Evolutionary conservation across 2,329 filamentous ascomycete species (phyloP), one percentile per base, ranked within the genome.

Genomic region (Penicillium sp.): DNA sequence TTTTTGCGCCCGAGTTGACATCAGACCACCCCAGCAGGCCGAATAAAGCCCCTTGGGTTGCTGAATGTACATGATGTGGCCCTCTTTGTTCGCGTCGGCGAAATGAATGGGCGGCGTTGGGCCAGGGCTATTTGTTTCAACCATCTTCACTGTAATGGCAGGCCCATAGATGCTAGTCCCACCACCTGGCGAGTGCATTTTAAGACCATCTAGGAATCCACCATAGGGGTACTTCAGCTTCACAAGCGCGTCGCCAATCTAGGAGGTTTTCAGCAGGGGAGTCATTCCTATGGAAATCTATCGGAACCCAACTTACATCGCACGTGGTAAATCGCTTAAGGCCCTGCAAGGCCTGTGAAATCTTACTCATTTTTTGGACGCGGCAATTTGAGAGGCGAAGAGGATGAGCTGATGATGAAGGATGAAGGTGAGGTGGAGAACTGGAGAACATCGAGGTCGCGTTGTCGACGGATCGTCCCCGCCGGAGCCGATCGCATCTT

Each of bases 11-110:
- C 55, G 48, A 18, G 50, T 59, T 1, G 56, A 56, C 51, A 56
- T 56, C n/a, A 56, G 30, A 15, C 53, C 56, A 18, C 53, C 53
- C 56, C 53, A 54, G 34, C 53, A 56, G 6, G 56, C 56, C 8
- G 53, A 58, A 33, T 36, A 33, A 17, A 58, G 18, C 4, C 42
- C 50, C 39, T 56, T 56, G n/a, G 56, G 56, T 15, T 58, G 56
- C 23, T 49, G 45, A 8, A 58, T 58, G 43, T 56, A 58, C 56
- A 58, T 58, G 42, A 56, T 56, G 21, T 58, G 53, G 45, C 53
- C 53, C 18, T 49, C 41, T 29, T 56, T 46, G 15, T 58, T 58
- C 6, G 56, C 50, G 21, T 58, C 56, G 12, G 53, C 56, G 17
- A 56, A 58, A 33, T 58, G 56, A 13, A 54, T 18, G 3, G 56